A percentile compares a stretch with the other conserved stretches of the same genome.
phyloP scores from a whole-genome alignment of 2,329 filamentous ascomycete species.

The Colletotrichum chrysophilum region DNA sequence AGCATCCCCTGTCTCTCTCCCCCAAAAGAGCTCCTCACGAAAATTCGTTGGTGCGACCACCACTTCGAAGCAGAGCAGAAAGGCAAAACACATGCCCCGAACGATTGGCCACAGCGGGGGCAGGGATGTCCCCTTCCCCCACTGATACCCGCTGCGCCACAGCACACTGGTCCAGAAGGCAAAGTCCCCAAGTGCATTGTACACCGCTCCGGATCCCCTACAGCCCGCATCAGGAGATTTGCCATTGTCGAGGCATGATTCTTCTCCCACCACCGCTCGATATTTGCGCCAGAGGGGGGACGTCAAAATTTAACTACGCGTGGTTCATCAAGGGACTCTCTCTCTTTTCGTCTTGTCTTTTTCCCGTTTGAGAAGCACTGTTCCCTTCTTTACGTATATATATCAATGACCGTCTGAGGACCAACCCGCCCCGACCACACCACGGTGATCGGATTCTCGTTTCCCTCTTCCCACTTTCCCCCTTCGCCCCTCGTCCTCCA shows the following conservation, averaged over 20 bases:
- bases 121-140: conserved; percentile 1
- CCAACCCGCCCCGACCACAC: neutral
- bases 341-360: neutral
- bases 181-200: neutral
- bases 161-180: neutral
- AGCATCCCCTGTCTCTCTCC: neutral
- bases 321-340: neutral
- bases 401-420: conserved; percentile 3
- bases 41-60: neutral
- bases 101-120: conserved; percentile 19
- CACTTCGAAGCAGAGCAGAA: neutral
- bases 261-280: conserved; percentile 12
- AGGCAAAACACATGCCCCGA: conserved; percentile 1
- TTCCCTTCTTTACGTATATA: neutral
- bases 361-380: neutral
- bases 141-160: conserved; percentile 22
- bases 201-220: conserved; percentile 11
- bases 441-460: conserved; percentile 7
- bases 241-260: conserved; percentile 19
- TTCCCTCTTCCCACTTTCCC: neutral
- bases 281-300: neutral
- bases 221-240: conserved; percentile 22
- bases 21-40: neutral
- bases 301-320: neutral
- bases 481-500: neutral